phyloP scores from a whole-genome alignment of 495 filamentous ascomycete species.

The Apiosordaria backusii region DNA sequence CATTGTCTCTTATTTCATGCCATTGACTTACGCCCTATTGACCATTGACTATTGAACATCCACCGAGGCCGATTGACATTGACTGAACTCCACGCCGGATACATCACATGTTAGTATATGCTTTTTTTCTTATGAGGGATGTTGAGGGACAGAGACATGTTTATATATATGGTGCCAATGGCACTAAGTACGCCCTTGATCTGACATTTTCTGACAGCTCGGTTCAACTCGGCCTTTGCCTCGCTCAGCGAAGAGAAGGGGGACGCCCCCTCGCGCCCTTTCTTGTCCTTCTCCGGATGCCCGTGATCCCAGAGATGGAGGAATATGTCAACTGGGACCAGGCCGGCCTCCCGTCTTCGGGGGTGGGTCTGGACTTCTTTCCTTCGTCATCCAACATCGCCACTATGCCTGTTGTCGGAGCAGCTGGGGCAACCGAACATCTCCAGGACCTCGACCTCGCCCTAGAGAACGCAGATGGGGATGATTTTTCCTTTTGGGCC shows the following conservation, averaged over 20 bases:
- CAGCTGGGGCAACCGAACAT: slow-evolving; percentile 23
- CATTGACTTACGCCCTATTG: background rate
- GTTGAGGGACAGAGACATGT: background rate
- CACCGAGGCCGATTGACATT: background rate
- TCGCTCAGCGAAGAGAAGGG: background rate
- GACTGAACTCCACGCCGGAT: background rate
- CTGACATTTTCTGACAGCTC: slow-evolving; percentile 16
- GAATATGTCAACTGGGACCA: slow-evolving; percentile 50
- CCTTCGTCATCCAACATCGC: slow-evolving; percentile 12
- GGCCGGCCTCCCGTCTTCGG: slow-evolving; percentile 26
- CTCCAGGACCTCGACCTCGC: slow-evolving; percentile 41
- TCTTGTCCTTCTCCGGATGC: slow-evolving; percentile 21
- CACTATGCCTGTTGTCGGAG: background rate
- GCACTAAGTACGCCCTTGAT: slow-evolving; percentile 16
- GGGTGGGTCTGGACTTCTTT: slow-evolving; percentile 14
- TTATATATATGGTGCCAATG: slow-evolving; percentile 3
- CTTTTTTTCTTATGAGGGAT: background rate
- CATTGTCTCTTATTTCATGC: background rate
- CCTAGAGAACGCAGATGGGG: slow-evolving; percentile 43
- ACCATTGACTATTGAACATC: background rate
- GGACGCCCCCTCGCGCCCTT: slow-evolving; percentile 17
- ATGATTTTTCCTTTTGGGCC: slow-evolving; percentile 51
- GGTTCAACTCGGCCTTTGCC: background rate
- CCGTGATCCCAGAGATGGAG: slow-evolving; percentile 33
- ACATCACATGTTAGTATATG: background rate